Base-by-base conservation (phyloP, 2,329 filamentous ascomycete genomes). In the Harringtonia lauricola region DNA sequence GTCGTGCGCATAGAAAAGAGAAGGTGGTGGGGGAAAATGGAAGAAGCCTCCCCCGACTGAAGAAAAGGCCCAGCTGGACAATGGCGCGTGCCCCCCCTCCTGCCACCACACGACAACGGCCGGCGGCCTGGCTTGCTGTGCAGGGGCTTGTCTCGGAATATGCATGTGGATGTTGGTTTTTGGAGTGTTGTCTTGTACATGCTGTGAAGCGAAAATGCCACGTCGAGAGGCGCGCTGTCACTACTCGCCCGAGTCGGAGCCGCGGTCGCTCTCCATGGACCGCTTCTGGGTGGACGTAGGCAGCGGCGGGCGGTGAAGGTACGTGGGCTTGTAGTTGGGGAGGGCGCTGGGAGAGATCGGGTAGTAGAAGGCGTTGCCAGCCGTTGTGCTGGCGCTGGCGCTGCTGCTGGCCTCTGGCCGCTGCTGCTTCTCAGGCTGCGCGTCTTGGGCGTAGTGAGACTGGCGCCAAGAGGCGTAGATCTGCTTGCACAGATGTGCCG, bases 391-490 rank as follows among this genome's bases (percentile, higher is more conserved):
- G 18, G 49, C 45, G 37, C 18, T 41, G 4, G 48, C 47, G 29
- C 51, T 47, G 36, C 58, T 55, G 53, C 57, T 58, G 51, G 65
- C 61, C 49, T 65, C 63, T 60, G 28, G 55, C 51, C 51, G 39
- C 53, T 14, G 17, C 17, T 21, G 15, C n/a, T 21, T 21, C n/a
- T 46, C 36, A 55, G 50, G 45, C 48, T 50, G n/a, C 44, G 43
- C 28, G 48, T 44, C 37, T 58, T 48, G 60, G 24, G 61, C 57
- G 50, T 69, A 65, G 50, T 65, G 66, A 37, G 66, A 60, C 55
- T 74, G 69, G 49, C 66, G 66, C 71, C 73, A 77, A n/a, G 74
- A 76, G 41, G 70, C 64, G 63, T 68, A 72, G 61, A 78, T 71
- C 54, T 76, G 66, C 59, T 73, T 75, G 70, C 71, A 74, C 59